phyloP scores from a whole-genome alignment of 2,329 filamentous ascomycete species.

The Exophiala viscosa region DNA sequence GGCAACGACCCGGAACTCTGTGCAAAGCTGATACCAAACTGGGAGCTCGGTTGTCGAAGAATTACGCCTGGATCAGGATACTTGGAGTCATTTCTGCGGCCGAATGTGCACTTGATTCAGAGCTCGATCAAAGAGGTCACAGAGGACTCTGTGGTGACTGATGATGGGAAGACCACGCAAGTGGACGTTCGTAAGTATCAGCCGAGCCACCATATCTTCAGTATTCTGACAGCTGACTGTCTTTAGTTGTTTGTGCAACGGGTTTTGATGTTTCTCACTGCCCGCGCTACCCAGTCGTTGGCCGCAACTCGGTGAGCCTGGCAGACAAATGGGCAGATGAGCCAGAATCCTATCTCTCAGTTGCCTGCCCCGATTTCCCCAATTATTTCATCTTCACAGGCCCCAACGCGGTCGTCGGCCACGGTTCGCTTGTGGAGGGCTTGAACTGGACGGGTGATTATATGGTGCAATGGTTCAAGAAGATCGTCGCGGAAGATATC shows the following conservation, averaged over 20 bases:
- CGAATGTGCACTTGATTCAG: conserved; percentile 36
- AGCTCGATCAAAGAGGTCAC: conserved; percentile 33
- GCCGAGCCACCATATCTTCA: too few species aligned
- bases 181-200: conserved; percentile 26
- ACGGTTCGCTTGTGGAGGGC: conserved; percentile 29
- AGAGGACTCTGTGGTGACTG: conserved; percentile 27
- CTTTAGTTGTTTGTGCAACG: conserved; percentile 36
- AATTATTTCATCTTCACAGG: conserved; percentile 35
- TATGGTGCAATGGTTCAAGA: conserved; percentile 32
- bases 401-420: conserved; percentile 28
- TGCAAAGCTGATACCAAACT: conserved; percentile 30
- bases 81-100: conserved; percentile 26
- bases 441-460: conserved; percentile 30
- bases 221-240: too few species aligned
- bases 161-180: conserved; percentile 25
- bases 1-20: conserved; percentile 27
- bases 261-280: conserved; percentile 38
- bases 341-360: conserved; percentile 29
- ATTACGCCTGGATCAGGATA: conserved; percentile 28
- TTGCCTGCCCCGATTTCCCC: conserved; percentile 29
- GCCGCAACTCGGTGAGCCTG: conserved; percentile 30
- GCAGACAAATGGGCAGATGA: conserved; percentile 29
- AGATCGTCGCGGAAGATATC: conserved; percentile 34
- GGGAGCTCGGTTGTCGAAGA: conserved; percentile 24
- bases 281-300: conserved; percentile 35